A percentile compares a stretch with the other conserved stretches of the same genome.
phyloP scores from a whole-genome alignment of 2,329 filamentous ascomycete species.

The Zopfia rhizophila region DNA sequence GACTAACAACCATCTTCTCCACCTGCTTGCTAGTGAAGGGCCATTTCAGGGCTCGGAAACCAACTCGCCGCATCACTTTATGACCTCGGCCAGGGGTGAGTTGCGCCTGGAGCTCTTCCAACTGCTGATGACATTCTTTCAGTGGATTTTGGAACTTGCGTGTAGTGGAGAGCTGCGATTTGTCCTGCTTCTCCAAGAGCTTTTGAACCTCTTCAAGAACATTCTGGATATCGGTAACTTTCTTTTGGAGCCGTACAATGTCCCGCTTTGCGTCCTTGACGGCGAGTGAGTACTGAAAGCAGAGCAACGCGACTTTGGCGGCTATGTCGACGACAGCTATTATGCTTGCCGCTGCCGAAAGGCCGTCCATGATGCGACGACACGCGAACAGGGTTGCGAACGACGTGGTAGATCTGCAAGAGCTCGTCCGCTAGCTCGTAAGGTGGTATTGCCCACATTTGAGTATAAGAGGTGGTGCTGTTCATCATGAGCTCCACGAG shows the following conservation, averaged over 20 bases:
- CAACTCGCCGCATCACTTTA: conserved; percentile 37
- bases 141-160: conserved; percentile 24
- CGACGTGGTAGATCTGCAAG: conserved; percentile 3
- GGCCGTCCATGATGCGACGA: conserved; percentile 33
- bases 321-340: conserved; percentile 50
- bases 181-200: conserved; percentile 33
- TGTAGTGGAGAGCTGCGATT: conserved; percentile 30
- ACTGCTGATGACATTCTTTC: conserved; percentile 6
- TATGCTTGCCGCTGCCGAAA: conserved; percentile 42
- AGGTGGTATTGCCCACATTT: conserved; percentile 11
- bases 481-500: conserved; percentile 12
- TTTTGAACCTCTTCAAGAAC: conserved; percentile 28
- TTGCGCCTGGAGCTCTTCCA: conserved; percentile 8
- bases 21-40: conserved; percentile 47
- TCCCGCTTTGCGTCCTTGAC: conserved; percentile 27
- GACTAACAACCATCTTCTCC: conserved; percentile 22
- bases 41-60: conserved; percentile 50
- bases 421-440: conserved; percentile 13
- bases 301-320: conserved; percentile 41
- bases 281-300: conserved; percentile 41
- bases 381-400: conserved; percentile 7
- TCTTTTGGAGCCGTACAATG: conserved; percentile 39
- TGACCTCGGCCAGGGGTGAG: conserved; percentile 3
- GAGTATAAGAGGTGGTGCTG: conserved; percentile 15
- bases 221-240: conserved; percentile 31